Evolutionary conservation across 768 basidiomycete genomes (phyloP).

Genomic region (Pisolithus orientalis): DNA sequence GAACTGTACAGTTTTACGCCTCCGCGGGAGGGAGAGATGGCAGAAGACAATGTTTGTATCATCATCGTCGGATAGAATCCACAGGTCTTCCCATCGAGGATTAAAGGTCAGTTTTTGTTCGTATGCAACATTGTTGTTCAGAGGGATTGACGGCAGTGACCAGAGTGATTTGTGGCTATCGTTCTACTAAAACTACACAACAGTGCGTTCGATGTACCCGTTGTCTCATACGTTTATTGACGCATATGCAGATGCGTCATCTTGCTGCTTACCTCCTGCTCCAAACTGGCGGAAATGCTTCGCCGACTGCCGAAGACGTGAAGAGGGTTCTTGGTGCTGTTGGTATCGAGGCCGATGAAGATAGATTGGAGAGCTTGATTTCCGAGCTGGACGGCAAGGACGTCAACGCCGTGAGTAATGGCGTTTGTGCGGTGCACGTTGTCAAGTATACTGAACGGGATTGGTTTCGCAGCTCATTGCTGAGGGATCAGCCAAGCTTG

Average conservation of each 20-base stretch:
- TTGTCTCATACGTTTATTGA: not conserved
- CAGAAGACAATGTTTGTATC: conserved; percentile 16
- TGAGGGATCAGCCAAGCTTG: conserved; percentile 88
- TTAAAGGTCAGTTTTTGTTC: conserved; percentile 50
- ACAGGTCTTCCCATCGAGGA: conserved; percentile 88
- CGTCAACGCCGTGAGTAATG: conserved; percentile 61
- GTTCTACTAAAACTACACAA: conserved; percentile 27
- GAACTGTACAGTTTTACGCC: conserved; percentile 53
- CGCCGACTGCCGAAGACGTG: conserved; percentile 81
- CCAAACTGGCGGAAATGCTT: conserved; percentile 86
- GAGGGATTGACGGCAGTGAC: conserved; percentile 9
- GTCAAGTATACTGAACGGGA: not conserved
- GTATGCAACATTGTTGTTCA: not conserved
- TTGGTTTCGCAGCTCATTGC: conserved; percentile 63
- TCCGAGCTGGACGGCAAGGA: conserved; percentile 90
- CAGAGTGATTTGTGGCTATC: conserved; percentile 90
- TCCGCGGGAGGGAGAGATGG: not conserved
- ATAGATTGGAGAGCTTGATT: conserved; percentile 74
- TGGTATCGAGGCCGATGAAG: conserved; percentile 84
- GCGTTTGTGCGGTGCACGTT: not conserved
- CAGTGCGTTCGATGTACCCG: conserved; percentile 33
- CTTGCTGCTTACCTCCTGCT: conserved; percentile 97
- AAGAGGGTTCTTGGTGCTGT: conserved; percentile 81
- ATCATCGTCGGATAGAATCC: conserved; percentile 75
- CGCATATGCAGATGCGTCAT: conserved; percentile 65